Evolutionary conservation across 2,329 filamentous ascomycete genomes (phyloP), one percentile per base, ranked within the genome.

Genomic region (Fusarium sp.): DNA sequence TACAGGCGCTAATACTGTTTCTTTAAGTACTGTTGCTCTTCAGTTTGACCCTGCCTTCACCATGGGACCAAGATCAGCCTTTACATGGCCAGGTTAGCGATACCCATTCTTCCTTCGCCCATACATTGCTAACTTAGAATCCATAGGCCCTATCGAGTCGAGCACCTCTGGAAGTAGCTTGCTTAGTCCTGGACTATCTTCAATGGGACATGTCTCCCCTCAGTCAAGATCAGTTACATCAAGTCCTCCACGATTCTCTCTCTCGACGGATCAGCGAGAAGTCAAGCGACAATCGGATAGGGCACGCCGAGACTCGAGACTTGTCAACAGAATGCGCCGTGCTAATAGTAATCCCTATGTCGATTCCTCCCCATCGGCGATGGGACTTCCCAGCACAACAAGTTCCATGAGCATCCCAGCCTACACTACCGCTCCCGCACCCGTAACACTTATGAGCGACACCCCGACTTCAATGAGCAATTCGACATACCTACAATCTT

Each of bases 251-350:
- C 83, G 84, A 66, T 79, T 79, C 46, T 81, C 80, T 39, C 81
- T 89, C 74, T 88, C 86, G 8, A 80, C 86, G 9, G 87, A 90
- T 75, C 87, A 90, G 76, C 84, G 88, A 67, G 88, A 89, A 73
- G 76, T 90, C 43, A 90, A 88, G 79, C 83, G 87, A 62, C 88
- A 90, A 72, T 83, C 84, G 65, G 88, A 90, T 69, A 86, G 85
- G 70, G 85, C 82, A 45, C 84, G 89, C 60, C 82, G 88, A 70
- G 86, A 88, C 69, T 85, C 85, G 9, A 90, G 90, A 75, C 77
- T 85, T 18, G 81, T 83, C 5, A 77, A 79, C 11, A 84, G 87
- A 62, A 80, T 84, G 50, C 83, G 84, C 67, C 84, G 87, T 55
- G 81, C 83, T 31, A 84, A 82, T 75, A 87, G 84, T 78, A 80